Evolutionary conservation across 441 rosid species (phyloP).

Genomic region (Adansonia grandidieri): DNA sequence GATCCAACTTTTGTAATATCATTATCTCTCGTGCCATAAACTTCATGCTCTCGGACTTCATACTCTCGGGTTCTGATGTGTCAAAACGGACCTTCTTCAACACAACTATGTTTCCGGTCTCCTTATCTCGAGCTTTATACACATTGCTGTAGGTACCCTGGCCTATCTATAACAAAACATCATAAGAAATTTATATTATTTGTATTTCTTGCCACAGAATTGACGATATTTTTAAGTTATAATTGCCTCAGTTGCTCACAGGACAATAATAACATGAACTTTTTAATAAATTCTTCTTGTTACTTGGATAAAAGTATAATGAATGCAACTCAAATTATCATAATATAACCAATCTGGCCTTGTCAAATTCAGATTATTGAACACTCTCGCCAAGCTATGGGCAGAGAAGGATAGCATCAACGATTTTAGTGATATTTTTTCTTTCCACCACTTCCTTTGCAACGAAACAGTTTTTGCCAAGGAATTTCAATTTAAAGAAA

Average conservation of each 20-base stretch:
- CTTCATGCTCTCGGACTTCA: constrained; percentile 72
- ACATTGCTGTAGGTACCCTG: constrained; percentile 85
- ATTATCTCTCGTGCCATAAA: constrained; percentile 80
- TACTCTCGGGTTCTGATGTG: constrained; percentile 67
- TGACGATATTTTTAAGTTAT: background rate
- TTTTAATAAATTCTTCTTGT: background rate
- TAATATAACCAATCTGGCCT: constrained; percentile 1
- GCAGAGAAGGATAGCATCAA: constrained; percentile 1
- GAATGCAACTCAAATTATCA: background rate
- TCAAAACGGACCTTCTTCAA: constrained; percentile 74
- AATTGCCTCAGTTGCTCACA: background rate
- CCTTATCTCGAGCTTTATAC: constrained; percentile 72
- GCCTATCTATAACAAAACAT: constrained; percentile 56
- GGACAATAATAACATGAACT: constrained; percentile 1
- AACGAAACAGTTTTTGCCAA: background rate
- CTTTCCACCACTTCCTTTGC: constrained; percentile 3
- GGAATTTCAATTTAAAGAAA: background rate
- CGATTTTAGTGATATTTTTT: background rate
- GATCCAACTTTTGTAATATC: constrained; percentile 73
- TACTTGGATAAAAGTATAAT: background rate
- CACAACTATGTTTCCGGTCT: constrained; percentile 70
- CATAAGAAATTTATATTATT: constrained; percentile 8
- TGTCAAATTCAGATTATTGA: background rate
- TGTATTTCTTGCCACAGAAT: background rate
- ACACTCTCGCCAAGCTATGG: constrained; percentile 14